A percentile compares a stretch with the other conserved stretches of the same genome.
These are phyloP conservation scores for Esteya vermicola DNA, from an alignment of 2,329 filamentous ascomycete genomes.

Conservation along the genomic window DNA sequence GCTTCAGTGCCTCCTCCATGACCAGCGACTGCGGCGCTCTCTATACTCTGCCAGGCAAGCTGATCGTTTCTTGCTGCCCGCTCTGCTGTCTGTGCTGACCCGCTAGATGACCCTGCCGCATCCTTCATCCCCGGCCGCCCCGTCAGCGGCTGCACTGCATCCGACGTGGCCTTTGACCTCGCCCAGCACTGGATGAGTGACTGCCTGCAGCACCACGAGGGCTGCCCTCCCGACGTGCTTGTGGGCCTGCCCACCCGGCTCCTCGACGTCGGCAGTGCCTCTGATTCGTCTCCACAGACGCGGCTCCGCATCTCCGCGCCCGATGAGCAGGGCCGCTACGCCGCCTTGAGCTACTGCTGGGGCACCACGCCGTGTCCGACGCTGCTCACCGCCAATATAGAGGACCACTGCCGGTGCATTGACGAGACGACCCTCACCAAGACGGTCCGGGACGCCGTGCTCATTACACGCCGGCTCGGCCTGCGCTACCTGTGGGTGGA, in stretches of 20 bases:
- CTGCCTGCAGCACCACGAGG: neutral
- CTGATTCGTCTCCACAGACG: neutral
- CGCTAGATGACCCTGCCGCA: neutral
- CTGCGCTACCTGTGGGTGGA: slow-evolving; percentile 12
- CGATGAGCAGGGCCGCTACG: slow-evolving; percentile 2
- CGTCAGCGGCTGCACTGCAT: neutral
- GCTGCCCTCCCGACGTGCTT: neutral
- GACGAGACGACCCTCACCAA: neutral
- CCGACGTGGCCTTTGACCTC: neutral
- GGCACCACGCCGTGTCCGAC: slow-evolving; percentile 1
- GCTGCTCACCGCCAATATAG: neutral
- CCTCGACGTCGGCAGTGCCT: neutral
- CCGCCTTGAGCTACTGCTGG: slow-evolving; percentile 11
- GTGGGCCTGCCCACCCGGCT: neutral
- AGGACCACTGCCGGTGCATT: neutral
- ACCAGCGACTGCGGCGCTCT: neutral
- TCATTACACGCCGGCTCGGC: slow-evolving; percentile 4
- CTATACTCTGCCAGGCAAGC: neutral
- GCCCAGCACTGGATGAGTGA: neutral
- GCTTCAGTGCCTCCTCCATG: too few species aligned
- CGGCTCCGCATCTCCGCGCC: neutral
- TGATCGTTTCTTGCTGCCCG: too few species aligned
- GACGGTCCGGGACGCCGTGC: slow-evolving; percentile 8
- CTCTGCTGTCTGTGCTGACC: too few species aligned
- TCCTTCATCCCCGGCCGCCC: neutral